Conservation (phyloP, 2,329 filamentous ascomycete genomes). For the Penicillium sumatraense region DNA sequence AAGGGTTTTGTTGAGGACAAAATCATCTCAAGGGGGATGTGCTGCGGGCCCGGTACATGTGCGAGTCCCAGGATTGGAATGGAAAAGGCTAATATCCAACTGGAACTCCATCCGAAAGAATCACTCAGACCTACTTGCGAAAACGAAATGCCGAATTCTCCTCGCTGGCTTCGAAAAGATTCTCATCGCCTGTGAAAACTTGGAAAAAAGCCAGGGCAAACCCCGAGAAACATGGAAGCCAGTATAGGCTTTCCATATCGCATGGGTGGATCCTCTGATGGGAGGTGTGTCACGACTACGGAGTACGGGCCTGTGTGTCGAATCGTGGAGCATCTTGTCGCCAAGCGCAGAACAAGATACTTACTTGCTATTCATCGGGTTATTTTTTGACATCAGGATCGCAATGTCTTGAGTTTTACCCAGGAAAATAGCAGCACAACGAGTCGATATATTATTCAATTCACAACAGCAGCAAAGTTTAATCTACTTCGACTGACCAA, state of each 20-base stretch:
- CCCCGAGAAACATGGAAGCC: neutral
- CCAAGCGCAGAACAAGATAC: neutral
- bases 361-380: neutral
- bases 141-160: too few relatives aligned
- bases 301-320: neutral
- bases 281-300: neutral
- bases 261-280: neutral
- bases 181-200: neutral
- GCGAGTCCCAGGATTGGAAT: neutral
- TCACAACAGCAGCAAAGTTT: too few relatives aligned
- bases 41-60: neutral
- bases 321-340: neutral
- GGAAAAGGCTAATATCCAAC: neutral
- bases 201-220: neutral
- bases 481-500: neutral
- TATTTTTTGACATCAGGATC: neutral
- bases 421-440: neutral
- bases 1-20: neutral
- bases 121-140: neutral
- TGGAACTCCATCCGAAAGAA: neutral
- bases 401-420: neutral
- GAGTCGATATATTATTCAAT: too few relatives aligned
- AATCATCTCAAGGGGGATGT: neutral
- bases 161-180: neutral
- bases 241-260: neutral